A percentile compares a stretch with the other conserved stretches of the same genome.
These are phyloP conservation scores for Colletotrichum abscissum DNA, from an alignment of 2,329 filamentous ascomycete genomes.

Conservation along the genomic window DNA sequence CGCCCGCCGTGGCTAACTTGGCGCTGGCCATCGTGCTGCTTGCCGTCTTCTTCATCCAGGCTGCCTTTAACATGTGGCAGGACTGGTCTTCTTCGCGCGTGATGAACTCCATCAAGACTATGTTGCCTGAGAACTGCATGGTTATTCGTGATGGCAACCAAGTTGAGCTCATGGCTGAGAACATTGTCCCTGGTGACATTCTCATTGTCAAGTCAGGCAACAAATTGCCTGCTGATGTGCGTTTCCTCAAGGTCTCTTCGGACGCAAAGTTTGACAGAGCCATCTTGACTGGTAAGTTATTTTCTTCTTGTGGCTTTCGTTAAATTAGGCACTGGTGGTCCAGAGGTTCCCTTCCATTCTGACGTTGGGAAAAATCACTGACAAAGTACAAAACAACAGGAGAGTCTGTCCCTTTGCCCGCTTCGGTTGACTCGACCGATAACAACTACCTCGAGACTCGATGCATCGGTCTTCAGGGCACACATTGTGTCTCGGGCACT, in stretches of 20 bases:
- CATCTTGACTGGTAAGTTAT: constrained; percentile 71
- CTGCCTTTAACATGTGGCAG: constrained; percentile 76
- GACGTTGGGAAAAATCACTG: neutral
- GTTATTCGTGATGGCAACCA: constrained; percentile 70
- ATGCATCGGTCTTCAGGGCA: constrained; percentile 83
- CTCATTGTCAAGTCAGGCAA: constrained; percentile 76
- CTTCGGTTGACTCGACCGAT: constrained; percentile 74
- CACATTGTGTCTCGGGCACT: constrained; percentile 78
- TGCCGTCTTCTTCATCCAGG: constrained; percentile 76
- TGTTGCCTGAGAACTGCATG: constrained; percentile 80
- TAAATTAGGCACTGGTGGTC: neutral
- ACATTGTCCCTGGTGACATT: constrained; percentile 79
- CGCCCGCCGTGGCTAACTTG: constrained; percentile 75
- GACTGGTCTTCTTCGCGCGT: constrained; percentile 82
- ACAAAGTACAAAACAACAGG: constrained; percentile 49
- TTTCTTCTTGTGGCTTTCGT: neutral
- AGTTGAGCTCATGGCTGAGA: constrained; percentile 60
- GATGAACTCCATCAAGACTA: constrained; percentile 83
- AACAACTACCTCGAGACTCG: constrained; percentile 81
- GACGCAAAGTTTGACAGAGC: constrained; percentile 80
- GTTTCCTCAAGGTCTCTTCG: constrained; percentile 74
- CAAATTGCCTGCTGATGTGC: constrained; percentile 79
- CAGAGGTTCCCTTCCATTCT: no score
- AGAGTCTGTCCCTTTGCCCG: constrained; percentile 73
- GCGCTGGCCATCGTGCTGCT: constrained; percentile 80